Base-by-base conservation (phyloP, 768 basidiomycete species). In the Candolleomyces efflorescens region DNA sequence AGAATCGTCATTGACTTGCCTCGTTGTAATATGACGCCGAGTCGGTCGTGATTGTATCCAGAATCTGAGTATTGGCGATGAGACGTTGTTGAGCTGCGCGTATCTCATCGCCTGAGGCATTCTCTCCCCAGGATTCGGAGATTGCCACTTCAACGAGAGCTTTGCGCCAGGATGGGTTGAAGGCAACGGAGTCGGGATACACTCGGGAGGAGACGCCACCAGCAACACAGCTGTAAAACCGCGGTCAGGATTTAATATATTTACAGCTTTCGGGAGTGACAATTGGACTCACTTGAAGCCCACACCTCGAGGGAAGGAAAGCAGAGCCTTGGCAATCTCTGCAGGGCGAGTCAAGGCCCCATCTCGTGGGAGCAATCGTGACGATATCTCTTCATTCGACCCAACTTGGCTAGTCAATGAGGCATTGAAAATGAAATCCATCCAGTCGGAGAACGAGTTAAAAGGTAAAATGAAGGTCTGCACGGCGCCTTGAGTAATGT, bases 11-110 rank as follows among this genome's bases (percentile, higher is more conserved):
- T 32, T 32, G 2, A 62, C 70, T 20, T 18, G 75, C 80, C 73
- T 83, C 81, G 60, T 82, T 80, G 46, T 79, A 70, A 63, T 82
- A 81, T 2, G 80, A 69, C 3, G 76, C 79, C 3, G 76, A 60
- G 22, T 72, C 73, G 4, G 73, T 64, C 13, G 73, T 65, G 5
- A 71, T 53, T 2, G 49, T 44, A 41, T 72, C 69, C 23, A 75
- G 38, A 5, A 26, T 38, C n/a, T 13, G 53, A 2, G 72, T 59
- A 12, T 60, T 60, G 4, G 55, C 48, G 44, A 63, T 64, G 20
- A 69, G 39, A 17, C 50, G 39, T 45, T 68, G 41, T 41, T 59
- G 61, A 22, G 60, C 59, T 38, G 55, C 49, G 7, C 58, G 38
- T 12, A 74, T 68, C n/a, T 50, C 60, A 13, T 60, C 62, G 15